Percentiles rank a stretch among this genome's conserved stretches.
These are phyloP conservation scores for Euphrasia arctica DNA, from an alignment of 305 asterid species.

Conservation along the genomic window DNA sequence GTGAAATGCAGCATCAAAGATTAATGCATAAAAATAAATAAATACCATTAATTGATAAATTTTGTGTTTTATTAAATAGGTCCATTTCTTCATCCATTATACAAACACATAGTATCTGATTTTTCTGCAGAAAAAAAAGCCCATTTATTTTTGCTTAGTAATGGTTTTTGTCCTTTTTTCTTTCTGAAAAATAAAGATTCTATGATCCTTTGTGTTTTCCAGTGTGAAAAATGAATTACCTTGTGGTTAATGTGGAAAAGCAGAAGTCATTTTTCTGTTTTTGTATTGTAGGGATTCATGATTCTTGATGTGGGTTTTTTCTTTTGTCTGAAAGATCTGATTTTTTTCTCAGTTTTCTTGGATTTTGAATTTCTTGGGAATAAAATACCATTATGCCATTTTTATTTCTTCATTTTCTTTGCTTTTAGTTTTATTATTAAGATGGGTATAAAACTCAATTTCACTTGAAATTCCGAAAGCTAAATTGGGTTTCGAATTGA, in stretches of 20 bases:
- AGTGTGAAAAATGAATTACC: conserved; percentile 26
- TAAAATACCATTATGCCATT: conserved; percentile 31
- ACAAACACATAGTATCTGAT: neutral
- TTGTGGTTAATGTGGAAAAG: conserved; percentile 32
- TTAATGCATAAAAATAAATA: conserved; percentile 13
- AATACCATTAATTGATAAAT: neutral
- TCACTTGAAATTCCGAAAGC: too few species aligned
- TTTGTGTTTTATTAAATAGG: conserved; percentile 34
- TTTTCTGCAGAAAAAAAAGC: conserved; percentile 26
- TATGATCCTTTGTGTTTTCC: conserved; percentile 29
- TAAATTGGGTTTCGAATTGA: too few species aligned
- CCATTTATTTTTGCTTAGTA: conserved; percentile 22
- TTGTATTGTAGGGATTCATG: neutral
- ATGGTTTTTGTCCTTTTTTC: conserved; percentile 26
- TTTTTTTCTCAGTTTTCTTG: conserved; percentile 49
- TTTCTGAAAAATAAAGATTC: neutral
- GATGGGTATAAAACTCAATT: too few species aligned
- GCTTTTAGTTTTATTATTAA: neutral
- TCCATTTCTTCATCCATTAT: conserved; percentile 27
- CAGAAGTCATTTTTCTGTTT: conserved; percentile 3
- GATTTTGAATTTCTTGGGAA: conserved; percentile 44
- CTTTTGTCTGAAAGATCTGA: conserved; percentile 34
- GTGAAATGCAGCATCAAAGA: conserved; percentile 51
- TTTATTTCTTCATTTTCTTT: conserved; percentile 18
- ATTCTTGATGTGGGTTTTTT: conserved; percentile 34